Evolutionary conservation across 768 basidiomycete species (phyloP), one percentile per base, ranked within the genome.

Genomic region (Russula dissimulans): DNA sequence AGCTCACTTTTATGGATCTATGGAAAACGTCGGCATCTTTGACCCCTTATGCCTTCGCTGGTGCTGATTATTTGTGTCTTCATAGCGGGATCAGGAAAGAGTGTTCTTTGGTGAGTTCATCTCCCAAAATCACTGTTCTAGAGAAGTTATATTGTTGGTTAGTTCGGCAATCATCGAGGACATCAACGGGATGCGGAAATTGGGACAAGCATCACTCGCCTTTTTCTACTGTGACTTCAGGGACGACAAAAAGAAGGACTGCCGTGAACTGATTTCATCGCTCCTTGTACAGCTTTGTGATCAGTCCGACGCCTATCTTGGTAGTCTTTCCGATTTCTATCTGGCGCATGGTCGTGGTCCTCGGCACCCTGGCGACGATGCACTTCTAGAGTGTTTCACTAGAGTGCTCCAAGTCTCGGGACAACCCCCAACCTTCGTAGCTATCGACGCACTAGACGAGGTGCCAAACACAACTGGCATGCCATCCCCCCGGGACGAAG

Each of bases 311-410:
- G 15, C 48, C 32, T 49, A 49, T 18, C 6, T 4, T 8, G 3
- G 14, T 17, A 18, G 34, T n/a, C 32, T 49, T 17, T 32, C 48
- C 48, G 31, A 34, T 9, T n/a, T 49, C 17, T 34, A 49, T 49
- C 14, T 34, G 31, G 32, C 17, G n/a, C 12, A 34, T 34, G 14
- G 81, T 75, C 0, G 81, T 79, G 51, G 81, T 73, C 34, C 32
- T 12, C 48, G 14, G 17, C 12, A 32, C 14, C 45, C 45, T 18
- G 18, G 45, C 10, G 45, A 46, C 26, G 26, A 29, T 11, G 45
- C 22, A 11, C 45, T 46, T 29, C 9, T 46, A 29, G 26, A 29
- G 18, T 46, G 45, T 29, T 11, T 46, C 45, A 14, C 12, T 12
- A 3, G 10, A 4, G 18, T 46, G 45, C 26, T 46, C 26, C 22